Evolutionary conservation across 257 asterid species (phyloP), one percentile per base, ranked within the genome.

Genomic region (Coffea eugenioides): DNA sequence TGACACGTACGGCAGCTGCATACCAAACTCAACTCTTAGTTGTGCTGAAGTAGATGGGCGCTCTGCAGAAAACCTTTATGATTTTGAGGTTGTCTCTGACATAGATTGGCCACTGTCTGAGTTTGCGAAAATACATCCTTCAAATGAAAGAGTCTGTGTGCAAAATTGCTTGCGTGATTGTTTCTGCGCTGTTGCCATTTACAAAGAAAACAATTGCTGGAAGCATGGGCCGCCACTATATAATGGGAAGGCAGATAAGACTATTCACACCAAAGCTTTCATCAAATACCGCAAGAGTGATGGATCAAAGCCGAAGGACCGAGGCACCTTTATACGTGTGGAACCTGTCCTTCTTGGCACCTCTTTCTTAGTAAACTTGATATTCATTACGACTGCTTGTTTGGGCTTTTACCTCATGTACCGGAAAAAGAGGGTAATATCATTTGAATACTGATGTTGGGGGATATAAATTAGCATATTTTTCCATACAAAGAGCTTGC

Each of bases 211-310:
- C 8, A 85, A 71, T 80, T 93, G 97, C 70, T 91, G 97, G 97
- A 91, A 90, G 86, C 91, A 93, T 89, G 87, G 67, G 84, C 78
- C 87, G 39, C 97, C 97, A 3, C 85, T 91, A 57, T 89, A 94
- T 6, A 90, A 93, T 75, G 95, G 97, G 64, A 83, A 84, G 79
- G 34, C 72, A 3, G 91, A 90, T 71, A 23, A 23, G 0, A 1
- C 52, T 56, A 69, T 82, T 10, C 51, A 43, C 5, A 16, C 77
- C 16, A 89, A 49, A 71, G 90, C 89, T 57, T 88, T 93, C 68
- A 80, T 93, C 79, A 90, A 90, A 86, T 77, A 84, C 72, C 70
- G 83, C 48, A 86, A 81, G 74, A 43, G 79, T 13, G 43, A 39
- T 39, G 43, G 34, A 31, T 31, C 34, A 31, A 31, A 31, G 34